Conservation (phyloP, 352 stramenopile species). For the Pythium brachiatum region DNA sequence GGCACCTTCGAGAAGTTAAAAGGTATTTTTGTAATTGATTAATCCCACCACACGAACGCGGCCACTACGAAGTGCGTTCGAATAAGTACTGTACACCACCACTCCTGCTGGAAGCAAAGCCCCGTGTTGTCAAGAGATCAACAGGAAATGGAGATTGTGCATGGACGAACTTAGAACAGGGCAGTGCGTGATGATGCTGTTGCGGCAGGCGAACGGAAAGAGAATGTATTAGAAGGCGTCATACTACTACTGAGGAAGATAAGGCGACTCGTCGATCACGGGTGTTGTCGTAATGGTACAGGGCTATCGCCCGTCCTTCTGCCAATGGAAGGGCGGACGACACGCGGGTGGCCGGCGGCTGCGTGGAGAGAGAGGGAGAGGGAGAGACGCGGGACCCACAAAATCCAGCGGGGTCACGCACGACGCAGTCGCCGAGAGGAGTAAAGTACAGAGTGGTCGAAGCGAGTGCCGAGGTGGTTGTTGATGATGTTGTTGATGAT, state of each 20-base stretch:
- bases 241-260: neutral
- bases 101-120: too few species aligned
- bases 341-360: neutral
- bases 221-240: constrained; percentile 5
- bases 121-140: too few species aligned
- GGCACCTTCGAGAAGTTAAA: constrained; percentile 95
- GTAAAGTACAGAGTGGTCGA: constrained; percentile 3
- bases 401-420: constrained; percentile 5
- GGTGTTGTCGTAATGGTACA: neutral
- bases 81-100: too few species aligned
- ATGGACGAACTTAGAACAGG: too few species aligned
- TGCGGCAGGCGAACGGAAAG: neutral
- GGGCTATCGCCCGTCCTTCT: constrained; percentile 12
- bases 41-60: constrained; percentile 27
- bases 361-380: neutral
- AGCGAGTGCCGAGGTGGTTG: neutral
- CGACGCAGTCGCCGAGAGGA: neutral
- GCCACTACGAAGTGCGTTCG: neutral
- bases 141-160: too few species aligned
- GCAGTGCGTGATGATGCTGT: too few species aligned
- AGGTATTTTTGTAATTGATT: constrained; percentile 82
- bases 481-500: neutral
- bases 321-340: constrained; percentile 12
- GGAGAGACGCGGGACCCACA: neutral
- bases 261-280: neutral